A percentile compares a stretch with the other conserved stretches of the same genome.
These are phyloP conservation scores for Pterulicium gracile DNA, from an alignment of 1,284 basidiomycete genomes.

Conservation along the genomic window DNA sequence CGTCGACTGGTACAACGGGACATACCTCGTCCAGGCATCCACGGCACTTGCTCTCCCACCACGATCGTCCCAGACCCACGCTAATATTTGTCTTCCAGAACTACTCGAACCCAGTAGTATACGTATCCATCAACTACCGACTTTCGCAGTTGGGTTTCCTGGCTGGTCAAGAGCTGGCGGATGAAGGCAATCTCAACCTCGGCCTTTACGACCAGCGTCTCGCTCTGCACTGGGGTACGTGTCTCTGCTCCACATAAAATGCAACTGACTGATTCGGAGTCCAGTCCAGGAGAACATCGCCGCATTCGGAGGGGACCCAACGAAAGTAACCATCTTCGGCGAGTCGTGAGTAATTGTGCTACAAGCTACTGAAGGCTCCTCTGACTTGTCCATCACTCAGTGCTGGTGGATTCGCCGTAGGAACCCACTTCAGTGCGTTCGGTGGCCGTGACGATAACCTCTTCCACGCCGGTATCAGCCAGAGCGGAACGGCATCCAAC, in stretches of 20 bases:
- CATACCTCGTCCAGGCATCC: neutral
- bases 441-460: neutral
- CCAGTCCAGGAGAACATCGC: neutral
- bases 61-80: neutral
- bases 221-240: neutral
- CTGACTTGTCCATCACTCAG: neutral
- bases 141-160: slow-evolving; percentile 11
- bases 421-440: neutral
- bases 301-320: neutral
- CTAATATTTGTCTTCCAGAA: neutral
- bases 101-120: slow-evolving; percentile 18
- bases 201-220: neutral
- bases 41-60: neutral
- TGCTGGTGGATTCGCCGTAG: neutral
- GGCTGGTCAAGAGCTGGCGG: neutral
- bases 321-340: neutral
- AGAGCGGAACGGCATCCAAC: neutral
- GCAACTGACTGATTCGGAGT: too few species aligned
- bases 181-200: slow-evolving; percentile 1
- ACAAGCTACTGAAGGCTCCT: neutral
- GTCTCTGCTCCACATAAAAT: too few species aligned
- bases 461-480: neutral
- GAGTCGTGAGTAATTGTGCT: neutral
- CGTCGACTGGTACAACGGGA: neutral
- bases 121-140: slow-evolving; percentile 31